Evolutionary conservation across 371 early-diverging fungal genomes (phyloP).

Genomic region (Mortierella sp.): DNA sequence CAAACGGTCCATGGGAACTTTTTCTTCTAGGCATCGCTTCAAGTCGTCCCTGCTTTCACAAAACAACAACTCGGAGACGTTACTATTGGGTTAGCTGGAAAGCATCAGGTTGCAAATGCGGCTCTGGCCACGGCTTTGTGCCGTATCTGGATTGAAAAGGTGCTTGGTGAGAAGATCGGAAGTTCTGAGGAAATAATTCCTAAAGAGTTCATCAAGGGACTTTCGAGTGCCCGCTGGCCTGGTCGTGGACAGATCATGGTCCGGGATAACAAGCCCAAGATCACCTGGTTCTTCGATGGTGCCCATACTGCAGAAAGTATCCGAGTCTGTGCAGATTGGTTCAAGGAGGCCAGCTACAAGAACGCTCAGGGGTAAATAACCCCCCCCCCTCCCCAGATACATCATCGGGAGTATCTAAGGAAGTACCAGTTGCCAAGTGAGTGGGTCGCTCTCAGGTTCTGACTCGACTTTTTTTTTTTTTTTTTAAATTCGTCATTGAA

Average conservation of each 20-base stretch:
- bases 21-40: conserved; percentile 10
- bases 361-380: conserved; percentile 18
- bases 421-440: too few species aligned
- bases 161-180: conserved; percentile 49
- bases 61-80: conserved; percentile 26
- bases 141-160: conserved; percentile 68
- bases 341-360: conserved; percentile 54
- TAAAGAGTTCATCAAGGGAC: conserved; percentile 65
- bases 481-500: too few species aligned
- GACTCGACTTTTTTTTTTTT: background rate
- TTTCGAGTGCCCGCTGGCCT: conserved; percentile 83
- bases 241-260: conserved; percentile 85
- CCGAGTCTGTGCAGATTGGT: conserved; percentile 81
- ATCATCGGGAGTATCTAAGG: background rate
- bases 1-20: background rate
- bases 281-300: conserved; percentile 90
- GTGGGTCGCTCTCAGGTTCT: too few species aligned
- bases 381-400: too few species aligned
- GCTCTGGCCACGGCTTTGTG: conserved; percentile 80
- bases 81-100: conserved; percentile 70
- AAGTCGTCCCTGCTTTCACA: conserved; percentile 28
- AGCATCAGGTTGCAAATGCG: conserved; percentile 89
- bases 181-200: conserved; percentile 53
- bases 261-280: conserved; percentile 55
- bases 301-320: conserved; percentile 95